phyloP scores from a whole-genome alignment of 2,329 filamentous ascomycete species.

The Dactylonectria macrodidyma region DNA sequence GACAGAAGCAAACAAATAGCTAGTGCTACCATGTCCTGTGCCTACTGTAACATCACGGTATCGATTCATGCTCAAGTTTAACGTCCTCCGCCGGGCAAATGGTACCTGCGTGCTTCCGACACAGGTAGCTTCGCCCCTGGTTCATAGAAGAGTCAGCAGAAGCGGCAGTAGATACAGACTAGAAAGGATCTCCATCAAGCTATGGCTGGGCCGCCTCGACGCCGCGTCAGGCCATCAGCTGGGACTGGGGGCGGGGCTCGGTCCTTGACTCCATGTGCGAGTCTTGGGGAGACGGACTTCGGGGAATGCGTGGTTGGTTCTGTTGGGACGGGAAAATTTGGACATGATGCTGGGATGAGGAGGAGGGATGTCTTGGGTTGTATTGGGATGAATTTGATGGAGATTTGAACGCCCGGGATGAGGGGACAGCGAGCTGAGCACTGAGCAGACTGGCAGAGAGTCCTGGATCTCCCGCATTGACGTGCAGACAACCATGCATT shows the following conservation, averaged over 20 bases:
- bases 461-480: slow-evolving; percentile 14
- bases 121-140: slow-evolving; percentile 11
- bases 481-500: slow-evolving; percentile 22
- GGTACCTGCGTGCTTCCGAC: slow-evolving; percentile 5
- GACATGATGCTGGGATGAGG: neutral
- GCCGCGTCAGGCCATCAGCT: slow-evolving; percentile 22
- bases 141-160: slow-evolving; percentile 2
- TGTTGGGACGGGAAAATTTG: slow-evolving; percentile 10
- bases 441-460: neutral
- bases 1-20: neutral
- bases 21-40: neutral
- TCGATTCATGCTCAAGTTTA: slow-evolving; percentile 1
- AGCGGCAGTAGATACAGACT: neutral
- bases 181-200: slow-evolving; percentile 1
- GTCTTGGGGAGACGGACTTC: slow-evolving; percentile 9
- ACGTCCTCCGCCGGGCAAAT: slow-evolving; percentile 10
- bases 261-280: slow-evolving; percentile 21
- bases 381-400: slow-evolving; percentile 16
- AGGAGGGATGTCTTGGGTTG: slow-evolving; percentile 3
- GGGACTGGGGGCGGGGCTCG: slow-evolving; percentile 11
- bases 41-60: slow-evolving; percentile 6
- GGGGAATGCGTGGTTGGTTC: slow-evolving; percentile 19
- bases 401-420: slow-evolving; percentile 14
- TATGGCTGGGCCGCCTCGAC: slow-evolving; percentile 19
- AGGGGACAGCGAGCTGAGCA: neutral